Evolutionary conservation across 306 rosid species (phyloP).

Genomic region (Luffa aegyptiaca): DNA sequence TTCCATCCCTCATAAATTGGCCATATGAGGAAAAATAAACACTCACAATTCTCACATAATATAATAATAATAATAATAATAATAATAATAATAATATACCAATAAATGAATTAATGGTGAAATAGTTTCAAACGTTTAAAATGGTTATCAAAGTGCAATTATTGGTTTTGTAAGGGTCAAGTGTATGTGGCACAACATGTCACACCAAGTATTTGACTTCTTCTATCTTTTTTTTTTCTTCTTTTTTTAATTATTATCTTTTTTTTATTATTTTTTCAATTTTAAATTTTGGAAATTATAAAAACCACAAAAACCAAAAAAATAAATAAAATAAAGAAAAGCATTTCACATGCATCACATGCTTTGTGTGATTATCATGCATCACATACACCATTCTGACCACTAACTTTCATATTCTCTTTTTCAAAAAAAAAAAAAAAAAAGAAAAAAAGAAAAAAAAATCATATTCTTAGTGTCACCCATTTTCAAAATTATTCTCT

Average conservation of each 20-base stretch:
- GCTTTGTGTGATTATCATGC: background rate
- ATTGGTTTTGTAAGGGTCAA: background rate
- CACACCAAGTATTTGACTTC: background rate
- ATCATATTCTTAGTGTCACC: background rate
- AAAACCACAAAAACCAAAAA: background rate
- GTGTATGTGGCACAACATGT: background rate
- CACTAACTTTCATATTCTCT: background rate
- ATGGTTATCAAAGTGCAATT: background rate
- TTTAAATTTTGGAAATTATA: background rate
- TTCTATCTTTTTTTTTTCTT: background rate
- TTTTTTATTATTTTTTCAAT: too few relatives aligned
- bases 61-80: background rate
- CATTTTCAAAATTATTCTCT: background rate
- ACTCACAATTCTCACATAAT: background rate
- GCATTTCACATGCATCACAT: constrained; percentile 9
- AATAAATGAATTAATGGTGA: background rate
- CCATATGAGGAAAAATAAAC: background rate
- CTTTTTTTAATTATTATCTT: too few relatives aligned
- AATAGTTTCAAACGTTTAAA: background rate
- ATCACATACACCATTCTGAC: background rate
- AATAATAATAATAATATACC: background rate
- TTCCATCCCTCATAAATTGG: too few relatives aligned
- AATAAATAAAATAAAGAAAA: background rate
- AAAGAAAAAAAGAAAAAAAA: too few relatives aligned
- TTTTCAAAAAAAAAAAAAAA: too few relatives aligned